Evolutionary conservation across 2,329 filamentous ascomycete genomes (phyloP).

Genomic region (Iodosphaeria phyllophila): DNA sequence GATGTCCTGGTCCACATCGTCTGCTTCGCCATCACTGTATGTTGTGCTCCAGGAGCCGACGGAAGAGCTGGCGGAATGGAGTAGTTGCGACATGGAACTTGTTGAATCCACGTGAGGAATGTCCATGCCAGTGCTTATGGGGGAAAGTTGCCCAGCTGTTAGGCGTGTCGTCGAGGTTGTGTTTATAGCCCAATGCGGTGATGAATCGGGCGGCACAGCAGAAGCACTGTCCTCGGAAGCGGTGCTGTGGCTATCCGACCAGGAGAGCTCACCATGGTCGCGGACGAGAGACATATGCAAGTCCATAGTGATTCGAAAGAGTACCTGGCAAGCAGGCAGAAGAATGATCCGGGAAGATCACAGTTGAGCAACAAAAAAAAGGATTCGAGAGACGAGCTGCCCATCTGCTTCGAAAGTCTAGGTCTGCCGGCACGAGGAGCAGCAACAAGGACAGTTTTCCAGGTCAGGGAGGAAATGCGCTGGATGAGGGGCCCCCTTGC

Average conservation of each 20-base stretch:
- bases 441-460: too few species aligned
- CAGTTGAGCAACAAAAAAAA: too few species aligned
- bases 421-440: too few species aligned
- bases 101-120: conserved; percentile 14
- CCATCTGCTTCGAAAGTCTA: too few species aligned
- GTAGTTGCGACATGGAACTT: conserved; percentile 21
- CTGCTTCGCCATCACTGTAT: conserved; percentile 14
- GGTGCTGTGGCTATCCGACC: conserved; percentile 26
- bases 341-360: too few species aligned
- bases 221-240: conserved; percentile 22
- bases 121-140: conserved; percentile 31
- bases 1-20: conserved; percentile 21
- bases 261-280: conserved; percentile 22
- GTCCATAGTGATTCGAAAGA: conserved; percentile 21
- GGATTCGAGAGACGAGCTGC: too few species aligned
- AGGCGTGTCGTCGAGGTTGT: conserved; percentile 12
- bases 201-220: conserved; percentile 14
- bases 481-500: too few species aligned
- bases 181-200: conserved; percentile 16
- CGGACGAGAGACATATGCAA: conserved; percentile 20
- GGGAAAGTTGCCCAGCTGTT: conserved; percentile 30
- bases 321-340: too few species aligned
- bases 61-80: conserved; percentile 25
- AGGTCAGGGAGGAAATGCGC: too few species aligned
- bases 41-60: conserved; percentile 24